These are phyloP conservation scores for Diaporthe humulicola DNA, from an alignment of 2,329 filamentous ascomycete species.

Conservation along the genomic window DNA sequence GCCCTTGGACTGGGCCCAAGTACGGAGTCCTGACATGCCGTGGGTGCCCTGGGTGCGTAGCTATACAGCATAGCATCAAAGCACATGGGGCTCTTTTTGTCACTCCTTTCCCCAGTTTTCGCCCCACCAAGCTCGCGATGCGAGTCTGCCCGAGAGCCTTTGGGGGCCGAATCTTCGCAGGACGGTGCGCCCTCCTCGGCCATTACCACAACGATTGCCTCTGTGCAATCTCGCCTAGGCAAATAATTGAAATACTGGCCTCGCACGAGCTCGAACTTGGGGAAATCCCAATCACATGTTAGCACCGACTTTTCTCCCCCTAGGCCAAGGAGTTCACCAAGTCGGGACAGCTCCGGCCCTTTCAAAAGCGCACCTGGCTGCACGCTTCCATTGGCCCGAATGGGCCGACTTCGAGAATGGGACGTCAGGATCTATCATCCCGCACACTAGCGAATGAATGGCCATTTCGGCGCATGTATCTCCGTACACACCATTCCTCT, in stretches of 20 bases:
- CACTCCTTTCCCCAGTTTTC: conserved; percentile 36
- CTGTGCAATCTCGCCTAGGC: conserved; percentile 14
- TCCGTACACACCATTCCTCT: conserved; percentile 11
- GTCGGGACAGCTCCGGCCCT: conserved; percentile 27
- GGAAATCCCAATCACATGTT: conserved; percentile 27
- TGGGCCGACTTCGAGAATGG: conserved; percentile 26
- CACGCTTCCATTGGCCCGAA: conserved; percentile 30
- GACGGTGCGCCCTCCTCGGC: conserved; percentile 11
- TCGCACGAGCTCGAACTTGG: not conserved
- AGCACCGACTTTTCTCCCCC: conserved; percentile 7
- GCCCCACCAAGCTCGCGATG: conserved; percentile 38
- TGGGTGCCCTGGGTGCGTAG: not conserved
- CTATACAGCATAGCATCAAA: conserved; percentile 22
- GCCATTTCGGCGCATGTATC: conserved; percentile 28
- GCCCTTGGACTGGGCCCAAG: conserved; percentile 17
- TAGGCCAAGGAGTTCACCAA: conserved; percentile 4
- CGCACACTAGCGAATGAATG: conserved; percentile 13
- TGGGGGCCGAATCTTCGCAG: conserved; percentile 31
- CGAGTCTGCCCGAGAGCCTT: conserved; percentile 35
- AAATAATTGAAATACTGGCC: conserved; percentile 3
- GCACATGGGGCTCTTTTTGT: conserved; percentile 33
- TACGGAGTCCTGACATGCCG: conserved; percentile 20
- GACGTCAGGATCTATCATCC: conserved; percentile 1
- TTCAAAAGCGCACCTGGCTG: conserved; percentile 8
- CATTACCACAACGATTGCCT: conserved; percentile 20